A percentile compares a stretch with the other conserved stretches of the same genome.
Conservation (phyloP, 2,329 filamentous ascomycete species). For the Ophiostoma tasmaniense region DNA sequence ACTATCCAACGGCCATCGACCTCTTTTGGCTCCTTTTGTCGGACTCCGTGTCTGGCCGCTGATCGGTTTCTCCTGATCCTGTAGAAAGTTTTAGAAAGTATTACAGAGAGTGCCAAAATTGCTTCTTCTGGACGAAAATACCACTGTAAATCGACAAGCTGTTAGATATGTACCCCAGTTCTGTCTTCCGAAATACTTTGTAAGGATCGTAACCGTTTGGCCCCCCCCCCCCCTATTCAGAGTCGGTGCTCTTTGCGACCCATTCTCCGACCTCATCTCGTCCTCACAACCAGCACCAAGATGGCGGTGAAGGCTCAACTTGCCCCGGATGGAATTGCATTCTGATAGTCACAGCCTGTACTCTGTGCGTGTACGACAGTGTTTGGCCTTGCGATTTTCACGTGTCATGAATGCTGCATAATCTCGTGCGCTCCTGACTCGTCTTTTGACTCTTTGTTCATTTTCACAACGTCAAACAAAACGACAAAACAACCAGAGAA, state of each 20-base stretch:
- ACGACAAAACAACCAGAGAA: not conserved
- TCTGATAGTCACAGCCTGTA: not conserved
- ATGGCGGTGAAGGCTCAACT: conserved; percentile 6
- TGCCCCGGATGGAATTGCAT: not conserved
- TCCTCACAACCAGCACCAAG: not conserved
- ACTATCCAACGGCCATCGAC: not conserved
- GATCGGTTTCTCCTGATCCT: not conserved
- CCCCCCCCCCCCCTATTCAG: not conserved
- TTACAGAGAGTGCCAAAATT: not conserved
- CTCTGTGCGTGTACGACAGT: not conserved
- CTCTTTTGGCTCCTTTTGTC: not conserved
- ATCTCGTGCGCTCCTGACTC: not conserved
- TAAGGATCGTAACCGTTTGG: too few relatives aligned
- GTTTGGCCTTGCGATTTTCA: not conserved
- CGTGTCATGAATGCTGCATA: not conserved
- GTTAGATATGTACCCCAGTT: too few relatives aligned
- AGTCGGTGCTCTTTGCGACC: not conserved
- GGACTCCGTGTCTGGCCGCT: not conserved
- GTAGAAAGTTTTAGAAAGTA: not conserved
- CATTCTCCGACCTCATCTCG: not conserved
- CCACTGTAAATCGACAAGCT: not conserved
- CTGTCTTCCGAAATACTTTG: too few relatives aligned
- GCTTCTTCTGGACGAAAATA: not conserved
- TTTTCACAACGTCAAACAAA: not conserved
- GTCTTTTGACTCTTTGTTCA: not conserved